These are phyloP conservation scores for Cutaneotrichosporon cutaneum DNA, from an alignment of 1,284 basidiomycete genomes.

Conservation along the genomic window DNA sequence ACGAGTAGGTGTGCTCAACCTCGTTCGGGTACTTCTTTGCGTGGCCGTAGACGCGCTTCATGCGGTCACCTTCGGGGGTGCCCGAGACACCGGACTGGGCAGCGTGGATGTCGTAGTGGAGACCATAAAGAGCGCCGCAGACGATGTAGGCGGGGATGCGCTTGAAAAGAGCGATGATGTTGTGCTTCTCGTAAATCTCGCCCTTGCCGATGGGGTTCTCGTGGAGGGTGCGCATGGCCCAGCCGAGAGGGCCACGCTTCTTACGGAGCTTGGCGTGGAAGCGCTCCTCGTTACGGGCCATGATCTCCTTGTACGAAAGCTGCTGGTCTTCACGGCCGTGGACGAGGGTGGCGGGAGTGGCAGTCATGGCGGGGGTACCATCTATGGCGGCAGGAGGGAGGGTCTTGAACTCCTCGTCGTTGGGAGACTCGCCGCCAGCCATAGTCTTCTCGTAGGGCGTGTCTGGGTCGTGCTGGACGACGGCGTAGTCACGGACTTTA, in stretches of 20 bases:
- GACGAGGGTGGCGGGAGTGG: slow-evolving; percentile 5
- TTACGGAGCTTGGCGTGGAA: slow-evolving; percentile 41
- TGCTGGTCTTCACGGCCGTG: slow-evolving; percentile 12
- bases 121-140: slow-evolving; percentile 36
- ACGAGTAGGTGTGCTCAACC: slow-evolving; percentile 56
- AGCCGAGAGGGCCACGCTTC: slow-evolving; percentile 37
- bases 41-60: slow-evolving; percentile 33
- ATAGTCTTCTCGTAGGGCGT: slow-evolving; percentile 20
- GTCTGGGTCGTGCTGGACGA: slow-evolving; percentile 44
- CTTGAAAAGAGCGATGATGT: slow-evolving; percentile 33
- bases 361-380: slow-evolving; percentile 6
- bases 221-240: slow-evolving; percentile 44
- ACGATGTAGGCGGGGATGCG: slow-evolving; percentile 38
- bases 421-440: neutral
- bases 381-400: slow-evolving; percentile 33
- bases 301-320: slow-evolving; percentile 30
- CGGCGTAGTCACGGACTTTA: slow-evolving; percentile 24
- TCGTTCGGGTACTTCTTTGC: slow-evolving; percentile 55
- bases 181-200: slow-evolving; percentile 40
- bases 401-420: slow-evolving; percentile 16
- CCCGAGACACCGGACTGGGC: slow-evolving; percentile 49
- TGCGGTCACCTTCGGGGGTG: slow-evolving; percentile 49
- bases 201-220: slow-evolving; percentile 38
- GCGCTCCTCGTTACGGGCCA: slow-evolving; percentile 27
- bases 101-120: slow-evolving; percentile 50